These are phyloP conservation scores for Tuber magnatum DNA, from an alignment of 495 filamentous ascomycete species.

Conservation along the genomic window DNA sequence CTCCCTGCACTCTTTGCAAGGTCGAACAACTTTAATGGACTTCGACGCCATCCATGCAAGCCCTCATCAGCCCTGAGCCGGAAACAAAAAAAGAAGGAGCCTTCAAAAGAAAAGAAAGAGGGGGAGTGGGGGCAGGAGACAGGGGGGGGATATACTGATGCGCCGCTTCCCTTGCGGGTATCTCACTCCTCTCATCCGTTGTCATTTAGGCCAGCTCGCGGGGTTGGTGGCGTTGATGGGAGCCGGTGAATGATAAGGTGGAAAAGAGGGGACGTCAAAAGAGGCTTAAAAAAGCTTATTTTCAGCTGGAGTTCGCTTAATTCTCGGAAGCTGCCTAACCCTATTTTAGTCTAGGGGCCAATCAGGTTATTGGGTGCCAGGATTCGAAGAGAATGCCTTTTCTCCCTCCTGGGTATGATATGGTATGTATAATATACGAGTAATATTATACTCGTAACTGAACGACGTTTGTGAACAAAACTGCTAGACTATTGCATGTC, in stretches of 20 bases:
- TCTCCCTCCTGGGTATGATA: neutral
- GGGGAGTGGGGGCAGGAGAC: slow-evolving; percentile 3
- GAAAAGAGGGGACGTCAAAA: neutral
- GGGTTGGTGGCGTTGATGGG: neutral
- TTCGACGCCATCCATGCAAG: slow-evolving; percentile 26
- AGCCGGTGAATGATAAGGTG: neutral
- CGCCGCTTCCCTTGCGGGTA: slow-evolving; percentile 24
- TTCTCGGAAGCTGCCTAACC: neutral
- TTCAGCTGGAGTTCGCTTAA: neutral
- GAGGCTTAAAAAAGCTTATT: slow-evolving; percentile 5
- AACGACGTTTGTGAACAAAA: too few species aligned
- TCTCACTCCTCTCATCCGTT: slow-evolving; percentile 14
- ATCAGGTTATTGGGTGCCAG: neutral
- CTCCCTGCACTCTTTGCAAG: slow-evolving; percentile 49
- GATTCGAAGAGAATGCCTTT: neutral
- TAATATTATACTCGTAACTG: too few species aligned
- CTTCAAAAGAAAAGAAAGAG: neutral
- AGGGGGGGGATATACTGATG: slow-evolving; percentile 20
- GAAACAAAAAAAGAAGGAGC: neutral
- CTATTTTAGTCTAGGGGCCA: neutral
- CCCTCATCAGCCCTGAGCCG: neutral
- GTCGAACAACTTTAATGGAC: slow-evolving; percentile 55
- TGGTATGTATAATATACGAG: too few species aligned
- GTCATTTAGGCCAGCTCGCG: slow-evolving; percentile 12
- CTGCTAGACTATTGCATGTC: too few species aligned